Evolutionary conservation across 176 grass and related monocot genomes (phyloP).

Genomic region (Oryza glaberrima): DNA sequence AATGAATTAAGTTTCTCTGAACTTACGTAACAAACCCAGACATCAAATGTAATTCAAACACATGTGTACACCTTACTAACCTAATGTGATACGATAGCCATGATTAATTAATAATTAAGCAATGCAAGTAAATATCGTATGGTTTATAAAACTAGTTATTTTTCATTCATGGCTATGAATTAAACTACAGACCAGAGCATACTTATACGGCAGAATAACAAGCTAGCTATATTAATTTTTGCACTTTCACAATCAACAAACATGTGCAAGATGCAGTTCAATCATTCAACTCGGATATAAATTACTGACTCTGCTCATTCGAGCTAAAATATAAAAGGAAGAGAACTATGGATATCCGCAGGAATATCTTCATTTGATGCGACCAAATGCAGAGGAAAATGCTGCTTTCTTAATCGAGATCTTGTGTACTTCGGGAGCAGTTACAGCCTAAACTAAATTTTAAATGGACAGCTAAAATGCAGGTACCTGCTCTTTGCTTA

Average conservation of each 20-base stretch:
- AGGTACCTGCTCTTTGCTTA: not conserved
- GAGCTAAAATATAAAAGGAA: not conserved
- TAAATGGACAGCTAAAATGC: not conserved
- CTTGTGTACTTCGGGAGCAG: not conserved
- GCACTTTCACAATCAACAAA: not conserved
- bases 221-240: not conserved
- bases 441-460: not conserved
- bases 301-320: not conserved
- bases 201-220: not conserved
- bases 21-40: not conserved
- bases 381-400: not conserved
- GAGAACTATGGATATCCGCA: not conserved
- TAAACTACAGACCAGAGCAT: not conserved
- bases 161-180: not conserved
- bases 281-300: not conserved
- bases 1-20: not conserved
- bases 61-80: not conserved
- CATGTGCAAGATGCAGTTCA: not conserved
- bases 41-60: not conserved
- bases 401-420: not conserved
- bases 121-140: not conserved
- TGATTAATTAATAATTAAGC: not conserved
- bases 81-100: not conserved
- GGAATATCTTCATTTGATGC: conserved; percentile 5
- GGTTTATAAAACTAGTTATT: not conserved